Conservation (phyloP, 176 grass and related monocot genomes). For the Calamus simplicifolius region DNA sequence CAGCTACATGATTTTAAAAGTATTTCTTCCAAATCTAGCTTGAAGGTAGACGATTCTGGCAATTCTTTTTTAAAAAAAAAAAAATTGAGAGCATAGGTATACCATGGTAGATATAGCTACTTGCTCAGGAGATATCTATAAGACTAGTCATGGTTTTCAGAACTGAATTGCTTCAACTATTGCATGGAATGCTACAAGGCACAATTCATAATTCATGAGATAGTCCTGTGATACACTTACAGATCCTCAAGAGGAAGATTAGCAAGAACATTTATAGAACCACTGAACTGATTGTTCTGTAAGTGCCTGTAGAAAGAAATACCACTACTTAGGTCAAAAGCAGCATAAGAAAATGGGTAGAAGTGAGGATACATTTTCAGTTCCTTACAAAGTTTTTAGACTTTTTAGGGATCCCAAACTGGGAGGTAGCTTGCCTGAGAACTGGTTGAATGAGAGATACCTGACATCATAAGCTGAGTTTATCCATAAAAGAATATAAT, state of each 20-base stretch:
- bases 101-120: too few species aligned
- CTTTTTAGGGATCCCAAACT: conserved; percentile 53
- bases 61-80: too few species aligned
- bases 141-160: too few species aligned
- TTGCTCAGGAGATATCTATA: too few species aligned
- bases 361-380: conserved; percentile 1
- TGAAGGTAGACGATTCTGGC: too few species aligned
- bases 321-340: background rate
- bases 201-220: background rate
- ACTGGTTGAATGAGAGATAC: conserved; percentile 89
- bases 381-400: conserved; percentile 71
- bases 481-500: background rate
- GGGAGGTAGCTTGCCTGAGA: conserved; percentile 70
- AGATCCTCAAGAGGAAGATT: conserved; percentile 67
- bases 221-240: conserved; percentile 39
- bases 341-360: background rate
- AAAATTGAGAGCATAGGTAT: too few species aligned
- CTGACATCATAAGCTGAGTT: conserved; percentile 32
- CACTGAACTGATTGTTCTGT: conserved; percentile 83
- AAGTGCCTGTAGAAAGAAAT: conserved; percentile 42
- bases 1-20: too few species aligned
- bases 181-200: too few species aligned
- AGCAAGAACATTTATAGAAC: conserved; percentile 51
- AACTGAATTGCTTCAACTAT: too few species aligned
- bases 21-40: too few species aligned